Base-by-base conservation (phyloP, 495 filamentous ascomycete species). In the Trichoderma erinaceum region DNA sequence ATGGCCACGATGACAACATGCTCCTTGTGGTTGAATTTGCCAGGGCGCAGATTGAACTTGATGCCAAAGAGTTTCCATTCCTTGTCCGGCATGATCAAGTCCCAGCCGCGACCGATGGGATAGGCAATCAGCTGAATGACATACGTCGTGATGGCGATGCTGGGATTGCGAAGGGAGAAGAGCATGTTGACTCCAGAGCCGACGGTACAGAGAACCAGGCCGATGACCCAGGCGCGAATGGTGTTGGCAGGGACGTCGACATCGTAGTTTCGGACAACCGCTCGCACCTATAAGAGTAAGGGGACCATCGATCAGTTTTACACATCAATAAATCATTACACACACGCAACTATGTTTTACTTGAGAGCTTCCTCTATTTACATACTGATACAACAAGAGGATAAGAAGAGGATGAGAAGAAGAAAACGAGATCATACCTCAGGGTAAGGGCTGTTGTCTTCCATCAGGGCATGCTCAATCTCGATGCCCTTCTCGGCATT, bases 21-120 rank as follows among this genome's bases (percentile, higher is more conserved):
- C 74, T 92, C 90, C 72, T 92, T 92, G 76, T 88, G 87, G 75
- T 91, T 92, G 76, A 92, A 92, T 46, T 83, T 86, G 46, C 90
- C 87, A 7, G 88, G 88, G 66, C 88, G 90, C 16, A 90, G 72
- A 68, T 86, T 86, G 74, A 85, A 86, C 44, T 82, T 80, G 64
- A 83, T 27, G 2, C 89, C 88, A 67, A 83, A 86, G 44, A 89
- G 68, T n/a, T 73, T 83, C 75, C 83, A 86, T 38, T 82, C 75
- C 4, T 85, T 83, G 41, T 86, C 76, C 25, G 89, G 90, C 66
- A 83, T 81, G 68, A 82, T 71, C 44, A 80, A 67, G 69, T 83
- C 81, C 81, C 81, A 83, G 41, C 77, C 82, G n/a, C 86, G 81
- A 11, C 89, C 89, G 25, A 91, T 75, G 4, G 88, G 88, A 71